phyloP scores from a whole-genome alignment of 108 stramenopile species.

The Skeletonema marinoi region DNA sequence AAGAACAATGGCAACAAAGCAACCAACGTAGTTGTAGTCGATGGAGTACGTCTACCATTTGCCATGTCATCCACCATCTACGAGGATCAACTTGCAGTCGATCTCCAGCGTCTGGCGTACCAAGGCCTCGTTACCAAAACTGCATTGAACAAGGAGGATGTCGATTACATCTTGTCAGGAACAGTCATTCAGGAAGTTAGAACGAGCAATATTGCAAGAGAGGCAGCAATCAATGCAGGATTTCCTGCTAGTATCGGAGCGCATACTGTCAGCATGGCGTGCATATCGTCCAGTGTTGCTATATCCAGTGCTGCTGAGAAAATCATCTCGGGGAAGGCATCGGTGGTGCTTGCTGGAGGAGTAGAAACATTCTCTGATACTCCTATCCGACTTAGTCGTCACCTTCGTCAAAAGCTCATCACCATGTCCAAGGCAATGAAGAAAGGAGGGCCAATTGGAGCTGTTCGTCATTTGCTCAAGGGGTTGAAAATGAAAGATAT shows the following conservation, averaged over 20 bases:
- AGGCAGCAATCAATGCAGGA: constrained; percentile 96
- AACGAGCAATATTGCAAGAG: constrained; percentile 96
- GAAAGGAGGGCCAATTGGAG: constrained; percentile 87
- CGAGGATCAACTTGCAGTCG: constrained; percentile 93
- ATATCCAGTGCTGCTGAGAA: constrained; percentile 94
- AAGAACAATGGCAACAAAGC: constrained; percentile 4
- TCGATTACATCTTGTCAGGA: constrained; percentile 95
- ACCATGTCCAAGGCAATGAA: constrained; percentile 94
- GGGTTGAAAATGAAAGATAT: constrained; percentile 92
- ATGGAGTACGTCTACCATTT: constrained; percentile 96
- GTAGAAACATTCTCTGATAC: constrained; percentile 96
- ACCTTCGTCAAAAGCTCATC: constrained; percentile 92
- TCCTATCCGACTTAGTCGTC: constrained; percentile 92
- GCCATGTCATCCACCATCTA: constrained; percentile 90
- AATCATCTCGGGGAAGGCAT: constrained; percentile 91
- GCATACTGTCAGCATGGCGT: constrained; percentile 96
- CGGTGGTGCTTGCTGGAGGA: constrained; percentile 94
- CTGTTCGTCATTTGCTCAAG: constrained; percentile 80
- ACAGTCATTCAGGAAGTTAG: constrained; percentile 94
- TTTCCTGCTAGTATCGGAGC: constrained; percentile 88
- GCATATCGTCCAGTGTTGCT: constrained; percentile 95
- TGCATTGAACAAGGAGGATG: constrained; percentile 80
- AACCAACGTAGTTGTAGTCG: constrained; percentile 90
- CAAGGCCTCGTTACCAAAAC: constrained; percentile 94
- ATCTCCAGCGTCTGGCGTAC: constrained; percentile 93